Base-by-base conservation (phyloP, 2,329 filamentous ascomycete species). In the Cordyceps cicadae region DNA sequence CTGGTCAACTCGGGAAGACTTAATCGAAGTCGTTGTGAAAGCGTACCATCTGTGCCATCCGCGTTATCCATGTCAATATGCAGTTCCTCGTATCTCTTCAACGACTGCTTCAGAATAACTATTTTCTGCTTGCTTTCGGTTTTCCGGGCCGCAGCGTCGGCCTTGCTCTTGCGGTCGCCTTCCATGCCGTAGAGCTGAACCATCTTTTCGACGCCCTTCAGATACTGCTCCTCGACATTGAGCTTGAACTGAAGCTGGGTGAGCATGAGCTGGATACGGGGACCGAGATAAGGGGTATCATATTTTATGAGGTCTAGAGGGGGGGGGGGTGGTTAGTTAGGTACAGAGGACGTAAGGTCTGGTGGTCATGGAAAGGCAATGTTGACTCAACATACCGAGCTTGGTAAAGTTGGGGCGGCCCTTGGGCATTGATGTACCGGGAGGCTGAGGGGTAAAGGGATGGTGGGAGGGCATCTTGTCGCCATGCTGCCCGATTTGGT, bases 191-290 rank as follows among this genome's bases (percentile, higher is more conserved):
- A 99, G 41, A 99, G 81, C 72, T 94, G 91, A 52, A 97, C 90
- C 94, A 99, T 97, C 79, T 99, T 99, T 76, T 99, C 94, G 67
- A 99, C 94, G 64, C 94, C 94, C 70, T 96, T 95, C 66, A 97
- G 92, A 76, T 99, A 99, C 76, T 99, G 94, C 72, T 97, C 96
- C 74, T 99, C 94, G 32, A 99, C 94, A 66, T 94, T 96, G 63
- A 99, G 83, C 78, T 99, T 99, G 80, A 99, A 99, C 75, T 97
- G 92, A 65, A 99, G 87, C 75, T 99, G 94, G 53, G 94, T 96
- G 70, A 99, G 80, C 94, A 99, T 99, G 70, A 97, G 89, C 78
- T 99, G 94, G 70, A 99, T 99, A 67, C 95, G 92, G 63, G 94
- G 93, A 39, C 94, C 94, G 64, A 99, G 87, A 73, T 97, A 90